phyloP scores from a whole-genome alignment of 2,329 filamentous ascomycete species.

The Zymoseptoria passerinii region DNA sequence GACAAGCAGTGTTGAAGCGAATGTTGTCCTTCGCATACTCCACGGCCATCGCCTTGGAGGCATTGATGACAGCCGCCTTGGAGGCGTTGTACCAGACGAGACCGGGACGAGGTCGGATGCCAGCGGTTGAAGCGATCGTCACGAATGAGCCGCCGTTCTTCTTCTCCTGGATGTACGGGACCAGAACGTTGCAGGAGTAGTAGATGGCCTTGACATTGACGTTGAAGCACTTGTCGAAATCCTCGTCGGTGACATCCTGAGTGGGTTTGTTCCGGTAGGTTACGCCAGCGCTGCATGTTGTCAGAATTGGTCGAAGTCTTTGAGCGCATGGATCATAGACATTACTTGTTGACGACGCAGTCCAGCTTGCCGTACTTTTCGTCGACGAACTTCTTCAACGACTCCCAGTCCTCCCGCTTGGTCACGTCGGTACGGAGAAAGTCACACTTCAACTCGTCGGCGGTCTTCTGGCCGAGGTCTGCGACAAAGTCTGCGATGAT shows the following conservation, averaged over 20 bases:
- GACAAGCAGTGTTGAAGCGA: conserved; percentile 61
- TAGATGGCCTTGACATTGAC: conserved; percentile 64
- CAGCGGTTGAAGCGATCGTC: conserved; percentile 59
- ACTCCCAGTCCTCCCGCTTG: conserved; percentile 46
- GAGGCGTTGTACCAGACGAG: conserved; percentile 64
- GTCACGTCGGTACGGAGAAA: conserved; percentile 47
- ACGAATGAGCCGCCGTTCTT: conserved; percentile 54
- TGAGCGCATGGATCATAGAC: not conserved
- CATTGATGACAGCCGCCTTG: conserved; percentile 55
- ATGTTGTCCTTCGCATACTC: conserved; percentile 67
- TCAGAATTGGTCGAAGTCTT: not conserved
- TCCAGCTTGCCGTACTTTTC: conserved; percentile 47
- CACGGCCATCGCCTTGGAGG: conserved; percentile 59
- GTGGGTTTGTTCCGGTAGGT: conserved; percentile 56
- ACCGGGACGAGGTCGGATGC: conserved; percentile 51
- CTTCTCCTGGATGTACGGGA: conserved; percentile 53
- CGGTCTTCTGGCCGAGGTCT: conserved; percentile 44
- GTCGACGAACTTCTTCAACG: conserved; percentile 39
- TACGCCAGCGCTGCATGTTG: conserved; percentile 45
- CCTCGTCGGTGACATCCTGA: conserved; percentile 53
- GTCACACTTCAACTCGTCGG: conserved; percentile 38
- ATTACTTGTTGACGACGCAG: conserved; percentile 45
- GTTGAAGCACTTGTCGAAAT: conserved; percentile 58
- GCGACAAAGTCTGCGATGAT: conserved; percentile 55
- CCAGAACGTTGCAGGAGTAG: conserved; percentile 49